These are phyloP conservation scores for Candida nonsorbophila DNA, from an alignment of 805 yeast genomes.

Conservation along the genomic window DNA sequence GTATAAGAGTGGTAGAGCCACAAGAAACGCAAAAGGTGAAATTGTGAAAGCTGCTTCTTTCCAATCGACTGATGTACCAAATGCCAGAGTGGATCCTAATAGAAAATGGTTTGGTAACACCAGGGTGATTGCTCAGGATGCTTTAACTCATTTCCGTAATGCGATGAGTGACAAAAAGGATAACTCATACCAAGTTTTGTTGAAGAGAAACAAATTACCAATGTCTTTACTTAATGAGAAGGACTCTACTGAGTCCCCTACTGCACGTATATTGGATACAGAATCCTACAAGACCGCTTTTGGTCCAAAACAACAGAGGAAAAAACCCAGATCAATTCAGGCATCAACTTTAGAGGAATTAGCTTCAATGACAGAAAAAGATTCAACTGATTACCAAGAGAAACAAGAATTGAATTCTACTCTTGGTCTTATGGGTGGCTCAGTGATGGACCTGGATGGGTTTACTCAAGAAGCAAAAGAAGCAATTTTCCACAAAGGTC, in stretches of 20 bases:
- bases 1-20: constrained; percentile 90
- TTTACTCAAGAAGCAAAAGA: constrained; percentile 90
- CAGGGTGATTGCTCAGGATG: constrained; percentile 95
- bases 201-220: constrained; percentile 88
- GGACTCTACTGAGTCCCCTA: constrained; percentile 70
- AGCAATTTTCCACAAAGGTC: constrained; percentile 94
- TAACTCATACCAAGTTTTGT: constrained; percentile 78
- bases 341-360: constrained; percentile 77
- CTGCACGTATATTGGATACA: constrained; percentile 78
- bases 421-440: constrained; percentile 74
- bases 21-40: constrained; percentile 82
- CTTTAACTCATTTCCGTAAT: constrained; percentile 86
- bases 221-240: constrained; percentile 92
- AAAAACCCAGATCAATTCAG: constrained; percentile 73
- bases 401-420: constrained; percentile 71
- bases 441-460: constrained; percentile 59
- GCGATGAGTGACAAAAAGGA: constrained; percentile 83
- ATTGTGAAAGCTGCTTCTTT: constrained; percentile 80
- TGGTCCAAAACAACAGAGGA: constrained; percentile 94
- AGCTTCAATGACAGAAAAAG: constrained; percentile 52
- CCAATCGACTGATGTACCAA: constrained; percentile 83
- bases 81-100: constrained; percentile 92
- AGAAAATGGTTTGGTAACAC: constrained; percentile 98
- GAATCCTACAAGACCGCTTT: constrained; percentile 78
- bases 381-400: constrained; percentile 60